Evolutionary conservation across 2,329 filamentous ascomycete species (phyloP).

Genomic region (Penicillium freii): DNA sequence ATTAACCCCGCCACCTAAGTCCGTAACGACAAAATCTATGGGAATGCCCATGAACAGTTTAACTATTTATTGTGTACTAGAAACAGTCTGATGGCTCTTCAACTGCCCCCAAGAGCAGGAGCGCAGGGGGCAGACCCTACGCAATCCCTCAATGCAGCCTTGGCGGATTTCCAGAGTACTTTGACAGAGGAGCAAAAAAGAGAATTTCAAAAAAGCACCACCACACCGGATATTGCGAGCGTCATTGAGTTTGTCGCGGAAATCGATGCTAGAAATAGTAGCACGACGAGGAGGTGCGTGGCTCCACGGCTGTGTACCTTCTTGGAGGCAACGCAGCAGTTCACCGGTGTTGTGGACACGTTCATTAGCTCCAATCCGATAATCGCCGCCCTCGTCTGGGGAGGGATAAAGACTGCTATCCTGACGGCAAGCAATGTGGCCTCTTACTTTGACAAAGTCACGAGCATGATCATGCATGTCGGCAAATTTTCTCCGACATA

Average conservation of each 20-base stretch:
- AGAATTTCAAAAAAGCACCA: neutral
- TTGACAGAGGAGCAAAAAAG: neutral
- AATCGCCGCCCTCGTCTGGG: slow-evolving; percentile 9
- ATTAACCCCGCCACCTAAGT: no score
- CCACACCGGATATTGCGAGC: neutral
- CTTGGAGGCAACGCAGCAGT: slow-evolving; percentile 21
- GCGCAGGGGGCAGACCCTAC: neutral
- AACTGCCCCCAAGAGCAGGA: neutral
- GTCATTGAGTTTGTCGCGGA: slow-evolving; percentile 13
- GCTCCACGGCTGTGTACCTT: slow-evolving; percentile 22
- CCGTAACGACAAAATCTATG: neutral
- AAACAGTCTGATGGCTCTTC: neutral
- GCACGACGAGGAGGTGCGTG: slow-evolving; percentile 13
- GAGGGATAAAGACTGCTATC: slow-evolving; percentile 4
- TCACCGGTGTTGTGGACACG: slow-evolving; percentile 19
- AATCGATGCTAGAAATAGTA: slow-evolving; percentile 17
- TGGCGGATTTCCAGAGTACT: neutral
- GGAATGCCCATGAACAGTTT: neutral
- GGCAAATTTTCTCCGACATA: slow-evolving; percentile 18
- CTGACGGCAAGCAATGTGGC: slow-evolving; percentile 3
- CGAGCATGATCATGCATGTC: slow-evolving; percentile 17
- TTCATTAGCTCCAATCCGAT: slow-evolving; percentile 19
- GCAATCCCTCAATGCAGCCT: neutral
- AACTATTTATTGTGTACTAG: no score
- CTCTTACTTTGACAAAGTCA: slow-evolving; percentile 9